Percentiles rank a stretch among this genome's conserved stretches.
Conservation (phyloP, 129 eudicot species). For the Centella asiatica region DNA sequence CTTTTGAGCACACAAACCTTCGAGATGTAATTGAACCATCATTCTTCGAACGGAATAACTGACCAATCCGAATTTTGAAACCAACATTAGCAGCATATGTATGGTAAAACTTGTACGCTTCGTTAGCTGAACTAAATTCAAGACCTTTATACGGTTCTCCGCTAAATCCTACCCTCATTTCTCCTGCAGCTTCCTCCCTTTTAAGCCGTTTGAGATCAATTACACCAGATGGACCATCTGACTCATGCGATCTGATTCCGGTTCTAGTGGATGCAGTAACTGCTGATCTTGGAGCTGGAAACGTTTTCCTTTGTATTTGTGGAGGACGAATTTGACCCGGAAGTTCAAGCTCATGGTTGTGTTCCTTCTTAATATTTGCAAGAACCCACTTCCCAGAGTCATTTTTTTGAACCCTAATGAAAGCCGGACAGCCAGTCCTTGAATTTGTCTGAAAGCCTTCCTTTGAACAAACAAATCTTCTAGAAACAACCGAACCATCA, state of each 20-base stretch:
- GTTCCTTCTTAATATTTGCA: constrained; percentile 73
- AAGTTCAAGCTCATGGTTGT: constrained; percentile 65
- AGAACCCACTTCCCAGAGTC: constrained; percentile 79
- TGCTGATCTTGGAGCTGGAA: constrained; percentile 39
- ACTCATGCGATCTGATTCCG: constrained; percentile 72
- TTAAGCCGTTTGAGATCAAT: constrained; percentile 63
- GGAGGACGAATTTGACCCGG: constrained; percentile 53
- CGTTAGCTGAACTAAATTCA: constrained; percentile 55
- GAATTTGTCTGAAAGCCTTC: constrained; percentile 82
- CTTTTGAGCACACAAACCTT: constrained; percentile 87
- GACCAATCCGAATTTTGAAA: constrained; percentile 70
- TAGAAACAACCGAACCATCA: constrained; percentile 73
- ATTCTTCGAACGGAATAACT: constrained; percentile 73
- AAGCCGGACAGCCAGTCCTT: constrained; percentile 87
- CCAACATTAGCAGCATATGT: constrained; percentile 60
- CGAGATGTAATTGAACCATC: constrained; percentile 83
- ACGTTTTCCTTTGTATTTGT: constrained; percentile 49
- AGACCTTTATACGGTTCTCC: constrained; percentile 75
- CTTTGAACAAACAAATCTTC: constrained; percentile 78
- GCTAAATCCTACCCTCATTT: constrained; percentile 24
- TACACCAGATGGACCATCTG: constrained; percentile 47
- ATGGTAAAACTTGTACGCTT: constrained; percentile 66
- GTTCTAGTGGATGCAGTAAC: constrained; percentile 53
- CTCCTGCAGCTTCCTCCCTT: constrained; percentile 40
- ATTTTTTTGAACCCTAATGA: constrained; percentile 66